These are phyloP conservation scores for Poronia punctata DNA, from an alignment of 495 filamentous ascomycete species.

Conservation along the genomic window DNA sequence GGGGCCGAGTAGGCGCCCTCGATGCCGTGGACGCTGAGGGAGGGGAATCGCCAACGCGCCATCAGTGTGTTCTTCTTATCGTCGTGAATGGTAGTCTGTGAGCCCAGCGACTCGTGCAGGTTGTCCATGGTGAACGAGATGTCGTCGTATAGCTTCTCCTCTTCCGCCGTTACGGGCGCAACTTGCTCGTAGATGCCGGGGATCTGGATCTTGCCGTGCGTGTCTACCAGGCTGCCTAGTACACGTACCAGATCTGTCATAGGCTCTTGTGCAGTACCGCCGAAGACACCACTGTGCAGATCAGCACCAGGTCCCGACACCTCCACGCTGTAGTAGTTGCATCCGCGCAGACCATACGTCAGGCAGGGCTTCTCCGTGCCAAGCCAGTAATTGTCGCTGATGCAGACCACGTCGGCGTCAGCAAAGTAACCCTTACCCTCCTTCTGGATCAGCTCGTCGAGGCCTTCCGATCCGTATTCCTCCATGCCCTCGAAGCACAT, in stretches of 20 bases:
- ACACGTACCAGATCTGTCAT: slow-evolving; percentile 92
- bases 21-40: slow-evolving; percentile 90
- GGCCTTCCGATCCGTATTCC: slow-evolving; percentile 93
- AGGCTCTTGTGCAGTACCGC: slow-evolving; percentile 90
- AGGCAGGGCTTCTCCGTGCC: slow-evolving; percentile 96
- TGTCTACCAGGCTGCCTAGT: slow-evolving; percentile 75
- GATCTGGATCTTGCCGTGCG: slow-evolving; percentile 82
- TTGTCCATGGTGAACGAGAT: slow-evolving; percentile 96
- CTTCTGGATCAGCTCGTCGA: slow-evolving; percentile 86
- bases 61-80: slow-evolving; percentile 87
- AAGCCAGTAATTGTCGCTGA: slow-evolving; percentile 99
- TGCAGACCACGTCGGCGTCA: slow-evolving; percentile 93
- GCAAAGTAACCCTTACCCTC: slow-evolving; percentile 91
- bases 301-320: slow-evolving; percentile 87
- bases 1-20: slow-evolving; percentile 92
- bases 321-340: slow-evolving; percentile 91
- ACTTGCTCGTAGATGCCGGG: slow-evolving; percentile 87
- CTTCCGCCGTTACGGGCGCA: slow-evolving; percentile 75
- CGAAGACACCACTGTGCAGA: slow-evolving; percentile 93
- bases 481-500: slow-evolving; percentile 99
- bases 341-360: slow-evolving; percentile 95
- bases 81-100: slow-evolving; percentile 72
- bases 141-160: slow-evolving; percentile 71
- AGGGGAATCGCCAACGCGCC: slow-evolving; percentile 91
- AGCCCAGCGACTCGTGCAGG: slow-evolving; percentile 82